phyloP scores from a whole-genome alignment of 2,329 filamentous ascomycete genomes.

The Amphichorda felina region DNA sequence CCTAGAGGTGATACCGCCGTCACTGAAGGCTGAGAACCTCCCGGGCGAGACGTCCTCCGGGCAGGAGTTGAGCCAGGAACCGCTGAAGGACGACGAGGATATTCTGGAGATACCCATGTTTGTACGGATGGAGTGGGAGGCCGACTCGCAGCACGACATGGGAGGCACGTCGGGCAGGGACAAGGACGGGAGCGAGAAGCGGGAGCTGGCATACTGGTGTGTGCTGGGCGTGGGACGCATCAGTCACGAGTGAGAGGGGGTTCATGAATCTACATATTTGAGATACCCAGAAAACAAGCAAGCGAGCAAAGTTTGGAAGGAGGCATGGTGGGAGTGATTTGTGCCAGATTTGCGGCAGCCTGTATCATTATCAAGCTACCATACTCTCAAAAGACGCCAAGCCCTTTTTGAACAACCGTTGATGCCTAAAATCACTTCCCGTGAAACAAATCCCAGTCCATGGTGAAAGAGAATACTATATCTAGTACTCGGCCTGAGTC shows the following conservation, averaged over 20 bases:
- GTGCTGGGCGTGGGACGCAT: conserved; percentile 83
- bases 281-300: conserved; percentile 26
- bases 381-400: conserved; percentile 35
- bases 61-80: conserved; percentile 29
- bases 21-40: conserved; percentile 28
- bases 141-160: conserved; percentile 54
- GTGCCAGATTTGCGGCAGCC: conserved; percentile 27
- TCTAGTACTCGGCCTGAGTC: conserved; percentile 24
- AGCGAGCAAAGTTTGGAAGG: conserved; percentile 6
- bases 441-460: too few relatives aligned
- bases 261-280: conserved; percentile 6
- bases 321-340: conserved; percentile 9
- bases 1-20: conserved; percentile 70
- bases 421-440: conserved; percentile 18
- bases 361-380: conserved; percentile 36
- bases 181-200: conserved; percentile 59
- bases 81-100: conserved; percentile 47
- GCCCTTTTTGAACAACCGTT: conserved; percentile 26
- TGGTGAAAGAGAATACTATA: too few relatives aligned
- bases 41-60: conserved; percentile 14
- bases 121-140: conserved; percentile 84
- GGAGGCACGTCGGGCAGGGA: conserved; percentile 28
- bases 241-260: conserved; percentile 26
- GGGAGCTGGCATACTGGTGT: conserved; percentile 92
- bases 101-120: conserved; percentile 85